These are phyloP conservation scores for Aspergillus homomorphus DNA, from an alignment of 495 filamentous ascomycete genomes.

Conservation along the genomic window DNA sequence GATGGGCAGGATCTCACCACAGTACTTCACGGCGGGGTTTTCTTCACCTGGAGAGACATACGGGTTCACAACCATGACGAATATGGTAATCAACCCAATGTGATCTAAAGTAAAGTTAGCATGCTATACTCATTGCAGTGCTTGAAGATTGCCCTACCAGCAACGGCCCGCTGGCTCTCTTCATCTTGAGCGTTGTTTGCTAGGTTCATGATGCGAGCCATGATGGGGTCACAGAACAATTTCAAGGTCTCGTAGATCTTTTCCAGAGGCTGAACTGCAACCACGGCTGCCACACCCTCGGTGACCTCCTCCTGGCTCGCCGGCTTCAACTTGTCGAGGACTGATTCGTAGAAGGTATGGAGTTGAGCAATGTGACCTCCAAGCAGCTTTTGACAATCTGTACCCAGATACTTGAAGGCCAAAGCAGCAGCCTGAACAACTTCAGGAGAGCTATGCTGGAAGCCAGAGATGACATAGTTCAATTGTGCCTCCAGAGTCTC, in stretches of 20 bases:
- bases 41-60: slow-evolving; percentile 67
- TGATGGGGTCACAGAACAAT: slow-evolving; percentile 90
- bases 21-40: slow-evolving; percentile 94
- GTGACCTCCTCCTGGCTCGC: slow-evolving; percentile 92
- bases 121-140: not conserved
- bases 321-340: slow-evolving; percentile 77
- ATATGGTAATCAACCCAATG: slow-evolving; percentile 86
- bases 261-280: slow-evolving; percentile 76
- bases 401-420: slow-evolving; percentile 94
- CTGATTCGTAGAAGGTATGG: slow-evolving; percentile 85
- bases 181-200: slow-evolving; percentile 83
- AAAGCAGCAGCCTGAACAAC: slow-evolving; percentile 88
- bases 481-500: slow-evolving; percentile 89
- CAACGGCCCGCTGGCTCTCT: slow-evolving; percentile 73
- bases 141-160: slow-evolving; percentile 52
- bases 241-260: slow-evolving; percentile 82
- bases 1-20: slow-evolving; percentile 85
- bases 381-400: slow-evolving; percentile 84
- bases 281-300: slow-evolving; percentile 87
- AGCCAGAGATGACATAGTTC: slow-evolving; percentile 88
- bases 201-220: slow-evolving; percentile 78
- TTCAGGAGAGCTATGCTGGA: slow-evolving; percentile 79
- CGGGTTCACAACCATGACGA: slow-evolving; percentile 76
- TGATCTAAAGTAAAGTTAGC: slow-evolving; percentile 58
- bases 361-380: slow-evolving; percentile 75